Evolutionary conservation across 2,329 filamentous ascomycete genomes (phyloP).

Genomic region (Paecilomyces sp.): DNA sequence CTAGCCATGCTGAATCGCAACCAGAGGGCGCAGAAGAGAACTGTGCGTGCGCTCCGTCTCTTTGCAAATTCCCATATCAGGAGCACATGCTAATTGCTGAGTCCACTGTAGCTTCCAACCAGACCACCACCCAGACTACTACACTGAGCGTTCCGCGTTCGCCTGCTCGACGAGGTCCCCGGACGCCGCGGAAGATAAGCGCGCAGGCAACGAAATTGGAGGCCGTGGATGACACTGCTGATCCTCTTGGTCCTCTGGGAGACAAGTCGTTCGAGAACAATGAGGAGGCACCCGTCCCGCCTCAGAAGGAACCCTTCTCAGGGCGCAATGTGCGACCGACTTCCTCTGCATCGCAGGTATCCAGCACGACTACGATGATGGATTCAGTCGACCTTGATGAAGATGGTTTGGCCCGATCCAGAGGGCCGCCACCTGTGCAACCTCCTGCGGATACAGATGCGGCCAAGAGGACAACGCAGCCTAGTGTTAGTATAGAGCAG

Average conservation of each 20-base stretch:
- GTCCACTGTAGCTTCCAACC: slow-evolving; percentile 17
- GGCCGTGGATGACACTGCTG: slow-evolving; percentile 55
- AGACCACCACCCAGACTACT: slow-evolving; percentile 23
- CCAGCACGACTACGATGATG: slow-evolving; percentile 46
- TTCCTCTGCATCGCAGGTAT: slow-evolving; percentile 37
- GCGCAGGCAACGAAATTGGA: slow-evolving; percentile 56
- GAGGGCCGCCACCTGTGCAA: slow-evolving; percentile 55
- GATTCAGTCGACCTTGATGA: slow-evolving; percentile 69
- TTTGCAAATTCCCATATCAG: slow-evolving; percentile 4
- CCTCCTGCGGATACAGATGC: slow-evolving; percentile 37
- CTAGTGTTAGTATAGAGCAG: slow-evolving; percentile 86
- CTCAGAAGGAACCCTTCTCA: slow-evolving; percentile 49
- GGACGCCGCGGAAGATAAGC: slow-evolving; percentile 51
- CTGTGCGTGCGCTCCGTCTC: slow-evolving; percentile 16
- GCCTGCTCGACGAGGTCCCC: slow-evolving; percentile 42
- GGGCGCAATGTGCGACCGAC: slow-evolving; percentile 29
- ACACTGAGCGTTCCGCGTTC: slow-evolving; percentile 39
- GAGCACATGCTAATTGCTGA: slow-evolving; percentile 12
- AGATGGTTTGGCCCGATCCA: slow-evolving; percentile 54
- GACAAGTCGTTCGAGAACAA: slow-evolving; percentile 29
- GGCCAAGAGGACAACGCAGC: slow-evolving; percentile 50
- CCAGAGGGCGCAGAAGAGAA: slow-evolving; percentile 20
- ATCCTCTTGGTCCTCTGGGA: slow-evolving; percentile 55
- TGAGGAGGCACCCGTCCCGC: slow-evolving; percentile 52
- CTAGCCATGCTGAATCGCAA: slow-evolving; percentile 16